Evolutionary conservation across 306 rosid species (phyloP).

Genomic region (Begonia loranthoides): DNA sequence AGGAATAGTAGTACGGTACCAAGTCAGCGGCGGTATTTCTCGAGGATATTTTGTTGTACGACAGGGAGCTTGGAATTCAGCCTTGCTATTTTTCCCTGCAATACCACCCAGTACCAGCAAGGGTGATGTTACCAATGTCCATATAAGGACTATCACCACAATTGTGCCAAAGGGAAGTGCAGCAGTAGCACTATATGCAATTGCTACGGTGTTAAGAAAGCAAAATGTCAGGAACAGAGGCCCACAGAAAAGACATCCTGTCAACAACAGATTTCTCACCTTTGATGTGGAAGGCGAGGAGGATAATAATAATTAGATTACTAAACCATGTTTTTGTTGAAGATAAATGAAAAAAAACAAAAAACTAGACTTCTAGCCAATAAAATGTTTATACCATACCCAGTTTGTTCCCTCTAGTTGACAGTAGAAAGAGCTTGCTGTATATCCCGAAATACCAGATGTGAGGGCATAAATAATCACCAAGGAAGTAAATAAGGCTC

Average conservation of each 20-base stretch:
- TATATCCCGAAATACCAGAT: slow-evolving; percentile 91
- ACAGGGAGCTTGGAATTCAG: slow-evolving; percentile 88
- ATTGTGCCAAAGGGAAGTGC: slow-evolving; percentile 97
- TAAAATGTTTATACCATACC: slow-evolving; percentile 27
- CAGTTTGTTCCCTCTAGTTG: slow-evolving; percentile 91
- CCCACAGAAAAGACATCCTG: slow-evolving; percentile 96
- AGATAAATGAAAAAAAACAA: background rate
- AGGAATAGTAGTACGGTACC: slow-evolving; percentile 85
- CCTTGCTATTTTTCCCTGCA: slow-evolving; percentile 85
- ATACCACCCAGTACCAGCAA: slow-evolving; percentile 94
- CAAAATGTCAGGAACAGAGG: slow-evolving; percentile 89
- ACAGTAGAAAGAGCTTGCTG: slow-evolving; percentile 81
- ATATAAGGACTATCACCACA: slow-evolving; percentile 81
- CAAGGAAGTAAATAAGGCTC: slow-evolving; percentile 88
- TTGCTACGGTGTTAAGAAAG: slow-evolving; percentile 95
- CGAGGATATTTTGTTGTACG: slow-evolving; percentile 93
- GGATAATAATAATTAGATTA: slow-evolving; percentile 6
- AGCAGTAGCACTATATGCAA: slow-evolving; percentile 86
- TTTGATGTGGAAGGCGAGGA: slow-evolving; percentile 26
- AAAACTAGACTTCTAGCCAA: slow-evolving; percentile 4
- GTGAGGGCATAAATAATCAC: slow-evolving; percentile 95
- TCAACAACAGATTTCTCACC: slow-evolving; percentile 86
- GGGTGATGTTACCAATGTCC: slow-evolving; percentile 91
- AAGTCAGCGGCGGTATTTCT: slow-evolving; percentile 81
- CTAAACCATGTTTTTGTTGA: background rate